Evolutionary conservation across 768 basidiomycete genomes (phyloP), one percentile per base, ranked within the genome.

Genomic region (Lentinula sp.): DNA sequence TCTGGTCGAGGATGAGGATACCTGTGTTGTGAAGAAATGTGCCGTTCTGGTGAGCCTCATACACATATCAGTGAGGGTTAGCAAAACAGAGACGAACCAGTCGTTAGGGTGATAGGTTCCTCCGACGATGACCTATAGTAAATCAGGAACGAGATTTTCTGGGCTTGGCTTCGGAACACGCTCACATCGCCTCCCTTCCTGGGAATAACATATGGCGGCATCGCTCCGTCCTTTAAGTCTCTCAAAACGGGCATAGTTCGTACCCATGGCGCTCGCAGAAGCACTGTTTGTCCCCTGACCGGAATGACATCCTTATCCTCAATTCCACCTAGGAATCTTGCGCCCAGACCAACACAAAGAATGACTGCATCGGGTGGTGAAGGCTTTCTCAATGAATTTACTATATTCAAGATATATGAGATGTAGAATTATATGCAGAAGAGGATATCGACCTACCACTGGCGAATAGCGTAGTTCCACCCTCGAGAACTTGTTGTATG

Each of bases 271-370:
- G 91, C 90, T 42, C 82, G 72, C 20, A 95, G 77, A 16, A 94
- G 70, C 8, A 95, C 85, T 0, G 91, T 88, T 73, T 96, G 95
- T 7, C 94, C 94, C 48, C 93, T 80, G 64, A 94, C 81, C 0
- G 94, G 92, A 68, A 83, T 85, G 23, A 94, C 74, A 23, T 74
- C 76, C 61, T 79, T 78, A 70, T 97, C 95, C 67, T 94, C 87
- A 2, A 95, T 85, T 5, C 93, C 94, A 12, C 90, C 83, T 46
- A 96, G 78, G 36, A 84, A 85, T 54, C 84, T 79, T 8, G 93
- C 85, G 3, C 88, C 89, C 20, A 95, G 71, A 0, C 92, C 92
- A 0, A 83, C 79, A 65, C 90, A 93, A 9, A 88, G 82, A 5
- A 94, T 70, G 1, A 93, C 68, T 0, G 85, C 90, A 51, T 84